Percentiles rank a stretch among this genome's conserved stretches.
These are phyloP conservation scores for Colletotrichum tofieldiae DNA, from an alignment of 2,329 filamentous ascomycete species.

Conservation along the genomic window DNA sequence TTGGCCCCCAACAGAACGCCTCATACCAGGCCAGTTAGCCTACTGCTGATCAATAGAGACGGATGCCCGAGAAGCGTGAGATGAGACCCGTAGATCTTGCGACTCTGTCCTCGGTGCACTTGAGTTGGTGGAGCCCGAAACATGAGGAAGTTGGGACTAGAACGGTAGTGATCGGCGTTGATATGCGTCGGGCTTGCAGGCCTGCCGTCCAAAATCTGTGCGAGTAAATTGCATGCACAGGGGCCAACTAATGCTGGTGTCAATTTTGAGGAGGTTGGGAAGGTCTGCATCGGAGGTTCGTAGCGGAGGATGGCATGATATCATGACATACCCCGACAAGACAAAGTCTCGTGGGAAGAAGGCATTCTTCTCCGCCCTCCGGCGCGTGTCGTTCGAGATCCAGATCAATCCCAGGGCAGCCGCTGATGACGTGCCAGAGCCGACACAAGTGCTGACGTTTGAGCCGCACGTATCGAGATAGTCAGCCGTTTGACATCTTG, in stretches of 20 bases:
- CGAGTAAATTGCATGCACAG: constrained; percentile 32
- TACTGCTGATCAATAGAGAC: constrained; percentile 19
- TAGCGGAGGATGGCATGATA: not conserved
- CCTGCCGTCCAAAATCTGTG: constrained; percentile 31
- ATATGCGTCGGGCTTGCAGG: constrained; percentile 28
- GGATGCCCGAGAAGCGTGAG: constrained; percentile 36
- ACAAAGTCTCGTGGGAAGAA: not conserved
- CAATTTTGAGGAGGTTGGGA: constrained; percentile 11
- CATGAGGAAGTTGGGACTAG: constrained; percentile 16
- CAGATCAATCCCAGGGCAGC: not conserved
- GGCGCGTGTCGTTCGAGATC: not conserved
- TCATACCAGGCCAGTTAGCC: constrained; percentile 13
- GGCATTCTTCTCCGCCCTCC: not conserved
- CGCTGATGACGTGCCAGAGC: constrained; percentile 13
- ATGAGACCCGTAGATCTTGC: constrained; percentile 41
- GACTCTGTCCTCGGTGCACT: constrained; percentile 27
- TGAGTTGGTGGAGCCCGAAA: constrained; percentile 38
- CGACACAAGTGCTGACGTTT: constrained; percentile 9
- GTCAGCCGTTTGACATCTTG: constrained; percentile 3
- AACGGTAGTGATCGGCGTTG: constrained; percentile 32
- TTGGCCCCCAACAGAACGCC: constrained; percentile 28
- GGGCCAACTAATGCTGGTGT: constrained; percentile 12
- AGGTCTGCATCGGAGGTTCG: not conserved
- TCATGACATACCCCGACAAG: not conserved
- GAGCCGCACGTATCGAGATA: constrained; percentile 30